Evolutionary conservation across 176 grass and related monocot species (phyloP), one percentile per base, ranked within the genome.

Genomic region (Neostapfia colusana): DNA sequence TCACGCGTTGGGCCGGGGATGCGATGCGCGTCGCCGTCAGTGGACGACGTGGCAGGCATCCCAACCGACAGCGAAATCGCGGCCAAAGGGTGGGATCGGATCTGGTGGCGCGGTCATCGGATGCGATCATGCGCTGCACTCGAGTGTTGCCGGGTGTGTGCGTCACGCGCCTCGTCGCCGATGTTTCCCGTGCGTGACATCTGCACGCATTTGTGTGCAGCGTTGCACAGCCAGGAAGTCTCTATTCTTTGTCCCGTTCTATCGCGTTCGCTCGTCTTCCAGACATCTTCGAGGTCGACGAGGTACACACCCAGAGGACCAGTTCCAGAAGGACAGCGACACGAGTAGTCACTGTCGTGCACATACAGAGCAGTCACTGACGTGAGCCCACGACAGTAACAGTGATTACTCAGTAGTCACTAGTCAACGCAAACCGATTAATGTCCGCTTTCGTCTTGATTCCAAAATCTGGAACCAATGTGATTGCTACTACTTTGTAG

Each of bases 391-490:
- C 11, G 7, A 14, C 37, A 64, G 41, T 16, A 62, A 38, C 3
- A 48, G 15, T 16, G 44, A 48, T 48, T 48, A 48, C 44, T 48
- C 44, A 16, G 44, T 49, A 49, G 14, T 49, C 15, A 16, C 3
- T 14, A n/a, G n/a, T n/a, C n/a, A n/a, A n/a, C n/a, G 46, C 4
- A 62, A 40, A 42, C 49, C 65, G 42, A 51, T 37, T 24, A 43
- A 18, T 40, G 41, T 69, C 51, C n/a, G 20, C 5, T 10, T 8
- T 58, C n/a, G 21, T 34, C 8, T 46, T 61, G 1, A 2, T 63
- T 76, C 16, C 73, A 78, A 72, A 72, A 85, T 65, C 57, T 54
- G 36, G 44, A n/a, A n/a, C n/a, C n/a, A n/a, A n/a, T n/a, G n/a
- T n/a, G n/a, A n/a, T n/a, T n/a, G n/a, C n/a, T n/a, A n/a, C n/a